phyloP scores from a whole-genome alignment of 495 filamentous ascomycete genomes.

The Trichoderma gamsii region DNA sequence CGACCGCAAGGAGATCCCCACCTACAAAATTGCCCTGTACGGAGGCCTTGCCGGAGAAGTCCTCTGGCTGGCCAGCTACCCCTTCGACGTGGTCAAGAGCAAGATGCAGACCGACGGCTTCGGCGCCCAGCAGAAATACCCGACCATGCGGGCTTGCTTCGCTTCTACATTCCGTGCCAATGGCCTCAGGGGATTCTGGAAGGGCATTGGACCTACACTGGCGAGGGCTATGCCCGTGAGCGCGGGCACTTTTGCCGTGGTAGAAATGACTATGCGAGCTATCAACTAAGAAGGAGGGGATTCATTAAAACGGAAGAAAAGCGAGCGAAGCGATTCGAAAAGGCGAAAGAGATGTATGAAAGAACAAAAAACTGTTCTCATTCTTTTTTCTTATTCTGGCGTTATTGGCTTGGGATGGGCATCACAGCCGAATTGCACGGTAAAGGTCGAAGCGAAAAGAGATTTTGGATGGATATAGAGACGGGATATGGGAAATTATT shows the following conservation, averaged over 20 bases:
- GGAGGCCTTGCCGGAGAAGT: constrained; percentile 91
- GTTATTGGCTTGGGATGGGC: neutral
- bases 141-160: constrained; percentile 85
- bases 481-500: neutral
- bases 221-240: constrained; percentile 96
- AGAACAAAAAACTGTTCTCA: neutral
- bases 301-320: neutral
- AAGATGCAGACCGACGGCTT: constrained; percentile 99
- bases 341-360: neutral
- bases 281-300: constrained; percentile 31
- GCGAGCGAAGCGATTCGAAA: neutral
- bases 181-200: constrained; percentile 87
- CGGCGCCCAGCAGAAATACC: constrained; percentile 56
- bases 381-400: neutral
- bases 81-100: constrained; percentile 95
- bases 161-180: constrained; percentile 71
- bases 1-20: constrained; percentile 67
- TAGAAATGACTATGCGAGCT: constrained; percentile 57
- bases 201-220: constrained; percentile 87
- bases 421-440: neutral
- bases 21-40: constrained; percentile 82
- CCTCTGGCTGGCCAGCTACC: constrained; percentile 88
- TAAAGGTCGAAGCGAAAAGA: neutral
- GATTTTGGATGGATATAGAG: neutral
- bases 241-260: constrained; percentile 90